phyloP scores from a whole-genome alignment of 345 rosid genomes.

The Brassica incana region DNA sequence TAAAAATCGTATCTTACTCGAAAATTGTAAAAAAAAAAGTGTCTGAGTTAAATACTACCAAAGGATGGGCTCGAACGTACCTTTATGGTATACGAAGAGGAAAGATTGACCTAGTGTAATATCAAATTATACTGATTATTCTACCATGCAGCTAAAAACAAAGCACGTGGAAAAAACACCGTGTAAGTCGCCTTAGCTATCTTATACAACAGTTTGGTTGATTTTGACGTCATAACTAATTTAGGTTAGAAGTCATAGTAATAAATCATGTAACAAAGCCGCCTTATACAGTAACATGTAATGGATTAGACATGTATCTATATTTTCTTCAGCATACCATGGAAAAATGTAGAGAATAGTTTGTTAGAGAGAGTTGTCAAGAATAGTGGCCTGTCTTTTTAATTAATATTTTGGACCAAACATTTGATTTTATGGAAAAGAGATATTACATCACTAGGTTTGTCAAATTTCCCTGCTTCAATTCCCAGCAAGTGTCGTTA shows the following conservation, averaged over 20 bases:
- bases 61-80: background rate
- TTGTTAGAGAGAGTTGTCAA: slow-evolving; percentile 37
- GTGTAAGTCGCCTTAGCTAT: background rate
- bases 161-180: background rate
- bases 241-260: slow-evolving; percentile 24
- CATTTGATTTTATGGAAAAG: slow-evolving; percentile 25
- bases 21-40: no score
- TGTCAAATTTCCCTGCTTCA: background rate
- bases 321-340: background rate
- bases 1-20: no score
- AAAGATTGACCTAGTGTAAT: background rate
- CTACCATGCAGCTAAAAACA: background rate
- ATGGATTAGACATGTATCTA: slow-evolving; percentile 28
- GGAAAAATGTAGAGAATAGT: slow-evolving; percentile 7
- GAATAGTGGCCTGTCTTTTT: slow-evolving; percentile 26
- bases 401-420: slow-evolving; percentile 21
- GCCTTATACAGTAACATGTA: slow-evolving; percentile 22
- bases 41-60: background rate
- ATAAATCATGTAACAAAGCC: slow-evolving; percentile 21
- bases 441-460: background rate
- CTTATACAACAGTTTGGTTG: slow-evolving; percentile 6
- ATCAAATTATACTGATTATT: background rate
- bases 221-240: slow-evolving; percentile 22
- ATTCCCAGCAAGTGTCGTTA: slow-evolving; percentile 2
- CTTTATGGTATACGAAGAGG: background rate